Evolutionary conservation across 805 yeast genomes (phyloP).

Genomic region (Candida ficus): DNA sequence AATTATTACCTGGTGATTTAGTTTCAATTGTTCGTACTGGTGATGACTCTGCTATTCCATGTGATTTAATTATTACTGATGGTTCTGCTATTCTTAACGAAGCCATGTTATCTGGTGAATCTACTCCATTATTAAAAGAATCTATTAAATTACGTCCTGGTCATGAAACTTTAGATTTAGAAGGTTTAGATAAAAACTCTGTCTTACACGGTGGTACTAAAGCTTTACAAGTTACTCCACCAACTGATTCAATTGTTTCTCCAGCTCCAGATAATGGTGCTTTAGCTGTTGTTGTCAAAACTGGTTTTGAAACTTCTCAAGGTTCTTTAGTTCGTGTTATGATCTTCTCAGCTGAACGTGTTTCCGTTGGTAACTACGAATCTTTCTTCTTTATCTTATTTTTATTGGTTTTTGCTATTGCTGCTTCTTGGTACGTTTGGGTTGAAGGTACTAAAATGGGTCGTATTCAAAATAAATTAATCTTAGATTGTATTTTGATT

Average conservation of each 20-base stretch:
- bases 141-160: constrained; percentile 79
- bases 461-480: constrained; percentile 87
- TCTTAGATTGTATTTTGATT: constrained; percentile 92
- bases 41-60: constrained; percentile 90
- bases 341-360: constrained; percentile 96
- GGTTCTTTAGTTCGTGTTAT: constrained; percentile 96
- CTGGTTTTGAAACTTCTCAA: constrained; percentile 98
- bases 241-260: constrained; percentile 42
- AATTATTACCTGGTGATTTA: constrained; percentile 85
- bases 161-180: constrained; percentile 61
- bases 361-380: constrained; percentile 92
- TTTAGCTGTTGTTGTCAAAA: constrained; percentile 80
- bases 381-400: constrained; percentile 89
- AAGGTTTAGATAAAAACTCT: constrained; percentile 85
- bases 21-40: constrained; percentile 83
- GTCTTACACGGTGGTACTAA: constrained; percentile 93
- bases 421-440: constrained; percentile 98
- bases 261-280: constrained; percentile 88
- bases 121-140: constrained; percentile 93
- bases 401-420: constrained; percentile 83
- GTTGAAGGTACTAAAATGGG: constrained; percentile 95
- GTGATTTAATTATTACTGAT: constrained; percentile 80
- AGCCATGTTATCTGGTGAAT: constrained; percentile 98
- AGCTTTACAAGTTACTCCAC: constrained; percentile 83
- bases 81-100: constrained; percentile 96